Percentiles rank a stretch among this genome's conserved stretches.
phyloP scores from a whole-genome alignment of 2,329 filamentous ascomycete species.

The Scleromitrula shiraiana region DNA sequence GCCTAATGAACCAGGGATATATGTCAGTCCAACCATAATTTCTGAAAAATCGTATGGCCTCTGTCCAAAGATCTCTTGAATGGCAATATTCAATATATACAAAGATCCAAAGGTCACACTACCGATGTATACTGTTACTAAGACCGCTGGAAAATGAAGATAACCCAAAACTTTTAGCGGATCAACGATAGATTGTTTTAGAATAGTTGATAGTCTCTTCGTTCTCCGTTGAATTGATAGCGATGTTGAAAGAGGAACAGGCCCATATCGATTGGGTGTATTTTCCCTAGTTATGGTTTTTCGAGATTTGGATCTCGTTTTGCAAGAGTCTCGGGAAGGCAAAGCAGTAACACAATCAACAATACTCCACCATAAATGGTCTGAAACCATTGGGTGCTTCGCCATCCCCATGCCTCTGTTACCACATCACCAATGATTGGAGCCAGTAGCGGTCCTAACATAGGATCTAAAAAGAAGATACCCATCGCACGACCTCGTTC shows the following conservation, averaged over 20 bases:
- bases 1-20: conserved; percentile 67
- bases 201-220: conserved; percentile 41
- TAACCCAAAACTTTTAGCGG: conserved; percentile 64
- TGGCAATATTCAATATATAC: conserved; percentile 69
- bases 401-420: conserved; percentile 63
- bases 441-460: conserved; percentile 65
- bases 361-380: conserved; percentile 58
- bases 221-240: conserved; percentile 53
- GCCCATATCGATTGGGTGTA: not conserved
- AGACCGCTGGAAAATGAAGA: conserved; percentile 65
- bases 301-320: not conserved
- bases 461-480: conserved; percentile 71
- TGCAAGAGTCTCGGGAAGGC: conserved; percentile 55
- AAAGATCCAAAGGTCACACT: conserved; percentile 68
- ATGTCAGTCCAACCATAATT: conserved; percentile 65
- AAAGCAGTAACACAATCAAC: conserved; percentile 48
- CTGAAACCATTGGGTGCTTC: conserved; percentile 71
- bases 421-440: conserved; percentile 71
- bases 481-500: conserved; percentile 76
- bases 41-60: conserved; percentile 61
- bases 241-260: conserved; percentile 30
- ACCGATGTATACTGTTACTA: conserved; percentile 67
- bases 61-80: conserved; percentile 60
- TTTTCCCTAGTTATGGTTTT: not conserved
- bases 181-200: conserved; percentile 60